These are phyloP conservation scores for Crucibulum laeve DNA, from an alignment of 768 basidiomycete genomes.

Conservation along the genomic window DNA sequence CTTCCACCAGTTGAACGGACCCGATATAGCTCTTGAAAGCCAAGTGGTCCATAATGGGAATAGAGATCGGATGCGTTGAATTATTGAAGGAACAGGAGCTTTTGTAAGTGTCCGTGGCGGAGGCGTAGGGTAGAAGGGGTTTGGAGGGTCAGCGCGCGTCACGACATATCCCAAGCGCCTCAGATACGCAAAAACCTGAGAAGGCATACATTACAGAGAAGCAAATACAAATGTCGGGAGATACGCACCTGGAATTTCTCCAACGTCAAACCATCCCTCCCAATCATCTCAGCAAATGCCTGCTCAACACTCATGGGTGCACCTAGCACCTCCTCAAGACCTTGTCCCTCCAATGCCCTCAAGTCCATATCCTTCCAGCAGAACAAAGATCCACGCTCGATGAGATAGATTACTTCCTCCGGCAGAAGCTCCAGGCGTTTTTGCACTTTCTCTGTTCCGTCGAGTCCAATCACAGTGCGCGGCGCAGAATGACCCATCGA, in stretches of 20 bases:
- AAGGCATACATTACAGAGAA: neutral
- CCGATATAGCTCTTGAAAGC: conserved; percentile 23
- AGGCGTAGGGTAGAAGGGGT: conserved; percentile 47
- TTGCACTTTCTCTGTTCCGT: conserved; percentile 37
- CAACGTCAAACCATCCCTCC: conserved; percentile 67
- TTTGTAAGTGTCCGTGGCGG: conserved; percentile 22
- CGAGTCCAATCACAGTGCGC: conserved; percentile 29
- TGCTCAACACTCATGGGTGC: conserved; percentile 90
- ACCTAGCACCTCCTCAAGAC: conserved; percentile 42
- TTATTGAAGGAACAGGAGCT: conserved; percentile 18
- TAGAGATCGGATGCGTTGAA: conserved; percentile 27
- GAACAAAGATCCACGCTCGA: conserved; percentile 85
- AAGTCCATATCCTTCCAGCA: conserved; percentile 62
- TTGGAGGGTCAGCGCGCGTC: conserved; percentile 66
- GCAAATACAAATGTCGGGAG: neutral
- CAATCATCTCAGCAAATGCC: conserved; percentile 83
- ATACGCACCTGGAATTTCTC: conserved; percentile 81
- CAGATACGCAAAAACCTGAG: conserved; percentile 87
- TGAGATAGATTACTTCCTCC: conserved; percentile 91
- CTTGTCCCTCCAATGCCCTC: conserved; percentile 23
- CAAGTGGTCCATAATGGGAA: conserved; percentile 28
- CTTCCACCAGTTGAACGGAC: conserved; percentile 60
- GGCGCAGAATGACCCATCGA: conserved; percentile 79
- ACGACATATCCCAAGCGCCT: conserved; percentile 90
- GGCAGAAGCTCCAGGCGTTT: conserved; percentile 85